phyloP scores from a whole-genome alignment of 2,329 filamentous ascomycete species.

The Chaetoscypha palmicola region DNA sequence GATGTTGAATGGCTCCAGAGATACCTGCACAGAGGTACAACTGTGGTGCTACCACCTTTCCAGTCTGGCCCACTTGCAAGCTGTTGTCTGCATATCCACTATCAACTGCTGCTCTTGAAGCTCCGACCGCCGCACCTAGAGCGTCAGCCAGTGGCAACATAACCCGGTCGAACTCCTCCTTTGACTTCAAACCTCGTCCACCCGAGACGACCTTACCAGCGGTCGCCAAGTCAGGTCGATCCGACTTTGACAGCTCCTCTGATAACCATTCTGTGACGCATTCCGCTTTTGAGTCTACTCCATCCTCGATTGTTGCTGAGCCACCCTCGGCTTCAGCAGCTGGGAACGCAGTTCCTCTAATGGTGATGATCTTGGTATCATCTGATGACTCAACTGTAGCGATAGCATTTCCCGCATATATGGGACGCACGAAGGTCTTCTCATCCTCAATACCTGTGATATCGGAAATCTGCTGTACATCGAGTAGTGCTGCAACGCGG shows the following conservation, averaged over 20 bases:
- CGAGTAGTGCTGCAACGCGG: conserved; percentile 82
- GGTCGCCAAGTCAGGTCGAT: conserved; percentile 88
- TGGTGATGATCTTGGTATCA: conserved; percentile 78
- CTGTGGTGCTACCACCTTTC: conserved; percentile 96
- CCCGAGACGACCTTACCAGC: conserved; percentile 86
- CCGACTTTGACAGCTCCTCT: conserved; percentile 86
- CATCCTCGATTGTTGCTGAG: conserved; percentile 70
- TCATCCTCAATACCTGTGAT: conserved; percentile 81
- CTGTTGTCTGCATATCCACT: conserved; percentile 98
- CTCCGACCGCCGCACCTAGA: conserved; percentile 90
- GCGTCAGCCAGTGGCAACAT: conserved; percentile 91
- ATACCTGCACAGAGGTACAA: conserved; percentile 94
- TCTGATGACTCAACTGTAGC: conserved; percentile 90
- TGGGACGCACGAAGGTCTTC: conserved; percentile 91
- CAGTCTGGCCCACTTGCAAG: conserved; percentile 94
- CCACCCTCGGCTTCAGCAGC: conserved; percentile 64
- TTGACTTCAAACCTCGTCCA: conserved; percentile 91
- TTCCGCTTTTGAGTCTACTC: conserved; percentile 73
- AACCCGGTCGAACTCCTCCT: conserved; percentile 90
- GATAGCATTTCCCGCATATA: conserved; percentile 97
- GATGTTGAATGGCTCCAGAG: conserved; percentile 93
- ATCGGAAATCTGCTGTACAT: conserved; percentile 90
- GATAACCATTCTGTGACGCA: conserved; percentile 80
- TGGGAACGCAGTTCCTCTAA: conserved; percentile 87
- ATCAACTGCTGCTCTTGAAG: conserved; percentile 90